A percentile compares a stretch with the other conserved stretches of the same genome.
phyloP scores from a whole-genome alignment of 1,284 basidiomycete species.

The Austroboletus novae-zelandiae region DNA sequence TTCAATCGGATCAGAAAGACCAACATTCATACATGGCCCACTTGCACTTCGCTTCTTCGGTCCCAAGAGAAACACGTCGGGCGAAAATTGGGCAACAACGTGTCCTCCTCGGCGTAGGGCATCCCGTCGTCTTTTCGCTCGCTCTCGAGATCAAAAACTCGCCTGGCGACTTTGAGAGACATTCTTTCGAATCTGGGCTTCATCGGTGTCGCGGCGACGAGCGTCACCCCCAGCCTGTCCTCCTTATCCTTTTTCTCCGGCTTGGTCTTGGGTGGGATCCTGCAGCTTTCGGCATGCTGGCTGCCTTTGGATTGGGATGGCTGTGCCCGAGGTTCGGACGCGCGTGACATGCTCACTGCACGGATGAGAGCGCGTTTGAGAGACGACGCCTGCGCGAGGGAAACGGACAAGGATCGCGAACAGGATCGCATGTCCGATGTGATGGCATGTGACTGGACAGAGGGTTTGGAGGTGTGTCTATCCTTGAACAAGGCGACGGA shows the following conservation, averaged over 20 bases:
- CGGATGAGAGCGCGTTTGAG: slow-evolving; percentile 51
- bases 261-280: no score
- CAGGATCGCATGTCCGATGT: slow-evolving; percentile 17
- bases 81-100: no score
- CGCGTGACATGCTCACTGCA: slow-evolving; percentile 48
- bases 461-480: slow-evolving; percentile 13
- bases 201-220: slow-evolving; percentile 54
- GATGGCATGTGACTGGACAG: slow-evolving; percentile 12
- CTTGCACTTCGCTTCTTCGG: slow-evolving; percentile 18
- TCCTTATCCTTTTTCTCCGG: no score
- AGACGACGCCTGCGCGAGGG: slow-evolving; percentile 41
- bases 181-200: not conserved
- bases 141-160: slow-evolving; percentile 2
- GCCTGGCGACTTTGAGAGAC: not conserved
- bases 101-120: slow-evolving; percentile 22
- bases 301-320: slow-evolving; percentile 1
- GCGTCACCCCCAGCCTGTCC: slow-evolving; percentile 3
- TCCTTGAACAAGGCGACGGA: slow-evolving; percentile 16
- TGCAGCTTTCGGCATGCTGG: no score
- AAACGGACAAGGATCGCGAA: slow-evolving; percentile 58
- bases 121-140: slow-evolving; percentile 3
- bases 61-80: slow-evolving; percentile 18
- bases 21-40: slow-evolving; percentile 1
- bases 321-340: slow-evolving; percentile 33
- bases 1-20: slow-evolving; percentile 21